phyloP scores from a whole-genome alignment of 2,329 filamentous ascomycete genomes.

The Aspergillus sp. region DNA sequence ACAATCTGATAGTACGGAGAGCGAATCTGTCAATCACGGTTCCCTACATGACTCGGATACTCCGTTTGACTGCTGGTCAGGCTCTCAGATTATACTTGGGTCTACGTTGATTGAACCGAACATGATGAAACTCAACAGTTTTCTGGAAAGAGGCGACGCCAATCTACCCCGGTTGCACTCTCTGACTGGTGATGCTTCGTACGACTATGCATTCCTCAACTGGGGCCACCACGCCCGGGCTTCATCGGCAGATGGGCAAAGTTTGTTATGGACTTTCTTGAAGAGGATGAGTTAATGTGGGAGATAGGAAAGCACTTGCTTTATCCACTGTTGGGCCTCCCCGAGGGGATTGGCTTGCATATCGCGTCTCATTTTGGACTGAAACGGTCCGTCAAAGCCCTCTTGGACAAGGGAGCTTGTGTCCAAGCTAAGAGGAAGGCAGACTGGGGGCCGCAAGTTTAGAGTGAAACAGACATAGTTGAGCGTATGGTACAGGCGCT shows the following conservation, averaged over 20 bases:
- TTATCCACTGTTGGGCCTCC: neutral
- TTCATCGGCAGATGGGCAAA: neutral
- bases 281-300: neutral
- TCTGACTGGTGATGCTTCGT: neutral
- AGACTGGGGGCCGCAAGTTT: neutral
- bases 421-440: neutral
- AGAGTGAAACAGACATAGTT: neutral
- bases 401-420: neutral
- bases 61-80: neutral
- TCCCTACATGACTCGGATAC: neutral
- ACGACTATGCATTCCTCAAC: neutral
- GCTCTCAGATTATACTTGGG: neutral
- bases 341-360: neutral
- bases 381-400: neutral
- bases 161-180: neutral
- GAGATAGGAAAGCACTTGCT: neutral
- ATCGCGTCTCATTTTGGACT: neutral
- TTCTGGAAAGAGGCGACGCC: neutral
- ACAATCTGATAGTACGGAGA: neutral
- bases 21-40: neutral
- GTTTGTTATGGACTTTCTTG: neutral
- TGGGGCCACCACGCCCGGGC: neutral
- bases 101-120: neutral
- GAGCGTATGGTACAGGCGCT: neutral
- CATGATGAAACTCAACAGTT: neutral